Evolutionary conservation across 129 eudicot species (phyloP).

Genomic region (Calendula officinalis): DNA sequence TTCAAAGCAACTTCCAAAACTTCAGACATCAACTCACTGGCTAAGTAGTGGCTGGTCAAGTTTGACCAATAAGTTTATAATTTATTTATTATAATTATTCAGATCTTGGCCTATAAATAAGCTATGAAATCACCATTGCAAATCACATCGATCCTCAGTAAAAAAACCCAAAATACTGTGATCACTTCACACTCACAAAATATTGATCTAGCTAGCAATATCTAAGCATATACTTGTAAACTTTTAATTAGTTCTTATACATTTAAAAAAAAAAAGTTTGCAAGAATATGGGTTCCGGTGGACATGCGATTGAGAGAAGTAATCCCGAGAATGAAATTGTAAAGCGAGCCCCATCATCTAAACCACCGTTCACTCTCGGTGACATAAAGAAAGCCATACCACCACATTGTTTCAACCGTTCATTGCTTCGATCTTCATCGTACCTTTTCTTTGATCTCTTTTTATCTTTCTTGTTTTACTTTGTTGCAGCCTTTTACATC

Average conservation of each 20-base stretch:
- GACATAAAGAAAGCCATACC: slow-evolving; percentile 9
- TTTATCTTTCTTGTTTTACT: slow-evolving; percentile 1
- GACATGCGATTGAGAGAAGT: neutral
- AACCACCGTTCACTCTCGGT: slow-evolving; percentile 2
- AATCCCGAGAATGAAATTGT: neutral
- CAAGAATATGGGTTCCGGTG: slow-evolving; percentile 1
- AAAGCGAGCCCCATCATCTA: neutral
- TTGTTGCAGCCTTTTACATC: neutral
- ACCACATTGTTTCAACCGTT: neutral
- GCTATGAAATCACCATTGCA: neutral
- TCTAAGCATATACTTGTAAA: neutral
- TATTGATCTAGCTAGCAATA: too few relatives aligned
- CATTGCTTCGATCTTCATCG: slow-evolving; percentile 1
- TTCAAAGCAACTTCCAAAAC: neutral
- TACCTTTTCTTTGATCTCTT: slow-evolving; percentile 1
- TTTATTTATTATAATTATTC: neutral
- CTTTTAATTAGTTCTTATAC: neutral
- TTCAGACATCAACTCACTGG: neutral
- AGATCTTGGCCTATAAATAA: neutral
- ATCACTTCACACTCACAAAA: too few relatives aligned
- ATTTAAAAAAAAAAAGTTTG: neutral
- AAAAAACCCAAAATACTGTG: too few relatives aligned
- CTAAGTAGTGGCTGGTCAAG: neutral
- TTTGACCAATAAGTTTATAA: neutral
- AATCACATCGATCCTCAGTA: neutral